Base-by-base conservation (phyloP, 805 yeast genomes). In the Spathaspora girioi region DNA sequence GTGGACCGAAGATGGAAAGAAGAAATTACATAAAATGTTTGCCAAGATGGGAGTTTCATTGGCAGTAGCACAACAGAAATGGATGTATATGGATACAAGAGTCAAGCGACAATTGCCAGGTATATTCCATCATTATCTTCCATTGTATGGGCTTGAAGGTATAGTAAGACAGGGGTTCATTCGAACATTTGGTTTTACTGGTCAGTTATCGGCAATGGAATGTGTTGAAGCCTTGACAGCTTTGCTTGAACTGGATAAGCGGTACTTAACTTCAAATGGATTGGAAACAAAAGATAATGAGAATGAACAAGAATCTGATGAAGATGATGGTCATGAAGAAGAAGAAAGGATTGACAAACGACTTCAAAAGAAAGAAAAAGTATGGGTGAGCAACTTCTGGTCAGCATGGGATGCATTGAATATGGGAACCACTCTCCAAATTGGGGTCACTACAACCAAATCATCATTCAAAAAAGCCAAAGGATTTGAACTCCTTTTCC, bases 31-130 rank as follows among this genome's bases (percentile, higher is more conserved):
- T 64, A 90, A 91, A 59, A 78, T 94, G 81, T 89, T 94, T 71
- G 99, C 99, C 1, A 82, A 87, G 59, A 94, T 96, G 97, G 99
- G 99, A 7, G 86, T 94, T 5, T 86, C 97, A 0, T 73, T 94
- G 46, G 86, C 83, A 5, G 84, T 86, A n/a, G 94, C 98, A 0
- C 87, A 85, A 61, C 97, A 94, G 66, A 84, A 84, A 50, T 94
- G 98, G 98, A 76, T 86, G 23, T 96, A 93, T 65, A 82, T 93
- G 84, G 94, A 90, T 63, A 81, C 88, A 38, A 77, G 79, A 9
- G 75, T 93, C 48, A 96, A 94, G 65, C 82, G 84, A 51, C 86
- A 83, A 54, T 70, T 94, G 20, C 85, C 86, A 19, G 64, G 75
- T 12, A 84, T 89, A 19, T 87, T 94, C 61, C 79, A 75, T 53